Evolutionary conservation across 2,329 filamentous ascomycete genomes (phyloP).

Genomic region (Proliferodiscus dingleyae): DNA sequence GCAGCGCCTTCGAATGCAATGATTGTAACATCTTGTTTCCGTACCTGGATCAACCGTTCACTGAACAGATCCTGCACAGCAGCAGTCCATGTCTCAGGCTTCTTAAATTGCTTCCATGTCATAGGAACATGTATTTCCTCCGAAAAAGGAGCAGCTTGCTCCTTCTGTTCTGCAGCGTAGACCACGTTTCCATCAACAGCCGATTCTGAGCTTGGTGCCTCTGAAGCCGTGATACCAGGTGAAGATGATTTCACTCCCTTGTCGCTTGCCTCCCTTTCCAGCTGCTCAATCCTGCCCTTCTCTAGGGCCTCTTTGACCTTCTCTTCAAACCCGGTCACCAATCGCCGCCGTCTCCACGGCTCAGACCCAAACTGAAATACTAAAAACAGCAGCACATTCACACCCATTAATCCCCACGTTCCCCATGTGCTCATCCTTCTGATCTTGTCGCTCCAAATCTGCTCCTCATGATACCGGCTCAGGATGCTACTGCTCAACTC

Average conservation of each 20-base stretch:
- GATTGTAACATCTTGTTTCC: slow-evolving; percentile 67
- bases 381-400: slow-evolving; percentile 87
- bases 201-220: slow-evolving; percentile 8
- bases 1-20: slow-evolving; percentile 63
- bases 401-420: slow-evolving; percentile 95
- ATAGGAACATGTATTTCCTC: slow-evolving; percentile 20
- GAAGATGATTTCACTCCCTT: slow-evolving; percentile 14
- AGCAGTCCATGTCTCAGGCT: slow-evolving; percentile 41
- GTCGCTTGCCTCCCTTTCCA: slow-evolving; percentile 4
- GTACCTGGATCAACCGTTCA: slow-evolving; percentile 56
- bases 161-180: slow-evolving; percentile 14
- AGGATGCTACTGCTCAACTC: slow-evolving; percentile 78
- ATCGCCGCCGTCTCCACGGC: slow-evolving; percentile 77
- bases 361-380: slow-evolving; percentile 85
- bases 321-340: slow-evolving; percentile 79
- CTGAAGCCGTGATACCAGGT: slow-evolving; percentile 22
- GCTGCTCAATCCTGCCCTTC: slow-evolving; percentile 21
- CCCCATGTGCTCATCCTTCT: slow-evolving; percentile 96
- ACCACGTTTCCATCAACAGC: slow-evolving; percentile 23
- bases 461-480: slow-evolving; percentile 94
- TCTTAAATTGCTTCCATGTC: slow-evolving; percentile 11
- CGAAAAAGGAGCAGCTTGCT: slow-evolving; percentile 8
- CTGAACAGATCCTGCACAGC: slow-evolving; percentile 57
- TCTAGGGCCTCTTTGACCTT: slow-evolving; percentile 64
- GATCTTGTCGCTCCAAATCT: slow-evolving; percentile 99